A percentile compares a stretch with the other conserved stretches of the same genome.
phyloP scores from a whole-genome alignment of 768 basidiomycete genomes.

The Hygrocybe coccinea region DNA sequence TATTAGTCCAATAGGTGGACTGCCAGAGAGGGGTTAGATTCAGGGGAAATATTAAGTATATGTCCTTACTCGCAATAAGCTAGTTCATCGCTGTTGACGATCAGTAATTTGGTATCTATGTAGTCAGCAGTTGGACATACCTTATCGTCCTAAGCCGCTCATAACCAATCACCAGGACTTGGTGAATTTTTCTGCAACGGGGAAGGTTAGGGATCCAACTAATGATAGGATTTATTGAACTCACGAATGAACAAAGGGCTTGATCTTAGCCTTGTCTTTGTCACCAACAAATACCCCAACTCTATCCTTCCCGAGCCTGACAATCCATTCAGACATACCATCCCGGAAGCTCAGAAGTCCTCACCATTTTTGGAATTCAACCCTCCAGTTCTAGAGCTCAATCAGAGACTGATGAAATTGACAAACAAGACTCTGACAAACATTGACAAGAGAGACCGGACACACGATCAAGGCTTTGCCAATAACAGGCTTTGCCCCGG shows the following conservation, averaged over 20 bases:
- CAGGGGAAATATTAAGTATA: not conserved
- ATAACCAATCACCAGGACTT: conserved; percentile 92
- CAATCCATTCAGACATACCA: not conserved
- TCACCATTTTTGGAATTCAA: conserved; percentile 86
- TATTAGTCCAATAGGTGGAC: conserved; percentile 88
- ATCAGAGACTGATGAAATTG: not conserved
- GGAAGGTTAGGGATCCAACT: not conserved
- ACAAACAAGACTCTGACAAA: conserved; percentile 34
- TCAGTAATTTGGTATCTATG: not conserved
- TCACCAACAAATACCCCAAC: conserved; percentile 43
- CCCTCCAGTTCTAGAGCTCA: conserved; percentile 78
- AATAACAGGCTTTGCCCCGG: conserved; percentile 47
- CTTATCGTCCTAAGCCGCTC: conserved; percentile 81
- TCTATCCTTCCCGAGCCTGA: conserved; percentile 50
- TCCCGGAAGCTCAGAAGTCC: not conserved
- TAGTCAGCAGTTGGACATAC: conserved; percentile 39
- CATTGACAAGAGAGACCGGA: conserved; percentile 84
- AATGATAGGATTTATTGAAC: conserved; percentile 19
- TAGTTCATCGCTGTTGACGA: conserved; percentile 44
- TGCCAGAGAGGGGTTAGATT: conserved; percentile 23
- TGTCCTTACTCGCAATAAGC: conserved; percentile 56
- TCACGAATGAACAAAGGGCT: conserved; percentile 71
- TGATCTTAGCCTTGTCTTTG: conserved; percentile 46
- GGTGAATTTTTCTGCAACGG: conserved; percentile 56
- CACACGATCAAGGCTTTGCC: conserved; percentile 90